Percentiles rank a stretch among this genome's conserved stretches.
Evolutionary conservation across 129 eudicot genomes (phyloP).

Genomic region (Escallonia herrerae): DNA sequence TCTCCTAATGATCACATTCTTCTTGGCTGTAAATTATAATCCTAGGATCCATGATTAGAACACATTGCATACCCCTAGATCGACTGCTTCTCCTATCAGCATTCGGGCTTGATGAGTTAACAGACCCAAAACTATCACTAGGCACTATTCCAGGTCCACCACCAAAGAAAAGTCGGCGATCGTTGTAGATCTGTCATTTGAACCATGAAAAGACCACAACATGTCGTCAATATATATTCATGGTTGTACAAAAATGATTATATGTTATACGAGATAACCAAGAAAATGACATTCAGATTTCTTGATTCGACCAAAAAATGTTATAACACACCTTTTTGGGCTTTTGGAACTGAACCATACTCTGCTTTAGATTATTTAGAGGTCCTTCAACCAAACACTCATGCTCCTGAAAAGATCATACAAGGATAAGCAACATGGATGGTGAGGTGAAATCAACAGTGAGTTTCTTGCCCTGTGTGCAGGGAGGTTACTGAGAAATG

Average conservation of each 20-base stretch:
- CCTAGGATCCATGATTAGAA: not conserved
- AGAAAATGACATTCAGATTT: not conserved
- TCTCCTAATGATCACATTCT: not conserved
- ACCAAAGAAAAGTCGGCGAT: constrained; percentile 75
- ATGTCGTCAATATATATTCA: not conserved
- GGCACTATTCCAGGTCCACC: constrained; percentile 77
- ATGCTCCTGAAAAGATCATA: constrained; percentile 48
- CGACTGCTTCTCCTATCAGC: constrained; percentile 75
- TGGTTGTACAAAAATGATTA: not conserved
- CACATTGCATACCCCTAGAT: constrained; percentile 56
- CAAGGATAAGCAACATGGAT: not conserved
- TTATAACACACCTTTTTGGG: constrained; percentile 63
- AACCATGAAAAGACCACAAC: constrained; percentile 14
- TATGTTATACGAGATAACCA: too few species aligned
- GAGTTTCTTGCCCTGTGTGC: too few species aligned
- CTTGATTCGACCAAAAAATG: not conserved
- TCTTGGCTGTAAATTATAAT: not conserved
- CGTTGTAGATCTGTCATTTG: constrained; percentile 65
- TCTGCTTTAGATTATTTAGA: constrained; percentile 82
- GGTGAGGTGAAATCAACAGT: not conserved
- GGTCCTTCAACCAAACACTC: constrained; percentile 98
- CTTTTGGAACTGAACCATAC: constrained; percentile 98
- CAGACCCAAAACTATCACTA: constrained; percentile 57
- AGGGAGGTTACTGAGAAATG: not conserved
- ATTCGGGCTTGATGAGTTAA: constrained; percentile 36